These are phyloP conservation scores for Takashimella koratensis DNA, from an alignment of 1,284 basidiomycete species.

Conservation along the genomic window DNA sequence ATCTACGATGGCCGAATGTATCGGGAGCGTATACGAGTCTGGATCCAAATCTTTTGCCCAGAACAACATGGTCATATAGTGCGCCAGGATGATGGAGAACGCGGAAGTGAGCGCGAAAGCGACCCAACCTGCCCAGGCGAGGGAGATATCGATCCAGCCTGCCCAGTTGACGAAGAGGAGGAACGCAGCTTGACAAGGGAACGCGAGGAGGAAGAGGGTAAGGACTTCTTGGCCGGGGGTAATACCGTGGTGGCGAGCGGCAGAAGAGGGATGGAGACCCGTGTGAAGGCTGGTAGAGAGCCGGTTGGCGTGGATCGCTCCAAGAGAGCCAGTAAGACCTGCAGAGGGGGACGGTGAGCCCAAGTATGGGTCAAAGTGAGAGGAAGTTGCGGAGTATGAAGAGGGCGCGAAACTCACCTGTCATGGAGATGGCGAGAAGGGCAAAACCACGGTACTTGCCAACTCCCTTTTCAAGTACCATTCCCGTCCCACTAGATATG, in stretches of 20 bases:
- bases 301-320: slow-evolving; percentile 86
- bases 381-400: background rate
- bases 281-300: slow-evolving; percentile 63
- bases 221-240: slow-evolving; percentile 42
- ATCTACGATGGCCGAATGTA: slow-evolving; percentile 86
- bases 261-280: slow-evolving; percentile 27
- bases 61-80: slow-evolving; percentile 67
- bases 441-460: slow-evolving; percentile 82
- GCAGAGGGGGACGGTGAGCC: slow-evolving; percentile 20
- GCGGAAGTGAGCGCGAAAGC: slow-evolving; percentile 69
- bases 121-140: slow-evolving; percentile 61
- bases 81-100: slow-evolving; percentile 66
- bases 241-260: slow-evolving; percentile 19
- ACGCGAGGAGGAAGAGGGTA: slow-evolving; percentile 66
- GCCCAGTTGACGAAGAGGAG: slow-evolving; percentile 61
- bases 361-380: slow-evolving; percentile 5
- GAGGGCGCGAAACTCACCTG: slow-evolving; percentile 55
- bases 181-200: slow-evolving; percentile 73
- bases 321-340: slow-evolving; percentile 82
- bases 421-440: slow-evolving; percentile 81
- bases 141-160: slow-evolving; percentile 70
- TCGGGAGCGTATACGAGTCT: slow-evolving; percentile 87
- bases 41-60: slow-evolving; percentile 84
- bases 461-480: slow-evolving; percentile 86
- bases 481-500: slow-evolving; percentile 84